phyloP scores from a whole-genome alignment of 2,329 filamentous ascomycete species.

The Scedosporium aurantiacum region DNA sequence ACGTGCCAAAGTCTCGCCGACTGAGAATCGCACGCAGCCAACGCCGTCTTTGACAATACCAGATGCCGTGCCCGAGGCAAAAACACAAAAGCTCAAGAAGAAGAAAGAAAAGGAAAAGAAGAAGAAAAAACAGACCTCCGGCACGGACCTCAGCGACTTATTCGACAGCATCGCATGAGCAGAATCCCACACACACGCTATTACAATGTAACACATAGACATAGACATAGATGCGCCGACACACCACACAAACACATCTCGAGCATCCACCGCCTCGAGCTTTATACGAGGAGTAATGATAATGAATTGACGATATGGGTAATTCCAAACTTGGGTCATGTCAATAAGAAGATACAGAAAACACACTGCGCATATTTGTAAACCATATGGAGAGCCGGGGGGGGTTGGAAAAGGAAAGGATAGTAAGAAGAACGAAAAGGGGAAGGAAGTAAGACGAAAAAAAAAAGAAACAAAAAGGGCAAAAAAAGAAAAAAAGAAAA shows the following conservation, averaged over 20 bases:
- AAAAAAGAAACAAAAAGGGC: not conserved
- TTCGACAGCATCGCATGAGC: conserved; percentile 44
- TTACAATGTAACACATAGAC: not conserved
- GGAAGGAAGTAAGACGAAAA: conserved; percentile 1
- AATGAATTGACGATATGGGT: not conserved
- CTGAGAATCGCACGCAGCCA: not conserved
- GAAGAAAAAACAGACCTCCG: conserved; percentile 40
- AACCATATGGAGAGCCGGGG: not conserved
- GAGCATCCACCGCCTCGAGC: no score
- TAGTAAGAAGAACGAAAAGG: not conserved
- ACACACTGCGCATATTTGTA: not conserved
- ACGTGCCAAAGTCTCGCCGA: not conserved
- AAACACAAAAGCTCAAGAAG: conserved; percentile 16
- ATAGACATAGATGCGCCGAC: not conserved
- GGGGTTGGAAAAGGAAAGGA: not conserved
- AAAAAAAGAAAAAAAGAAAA: not conserved
- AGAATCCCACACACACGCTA: not conserved
- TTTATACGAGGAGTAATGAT: not conserved
- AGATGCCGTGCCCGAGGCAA: not conserved
- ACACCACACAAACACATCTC: conserved; percentile 18
- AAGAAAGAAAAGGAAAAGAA: conserved; percentile 49
- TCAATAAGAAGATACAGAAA: not conserved
- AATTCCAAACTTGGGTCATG: not conserved
- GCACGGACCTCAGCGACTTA: conserved; percentile 23
- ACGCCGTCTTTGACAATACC: not conserved